Evolutionary conservation across 257 asterid genomes (phyloP), one percentile per base, ranked within the genome.

Genomic region (Jacaranda copaia): DNA sequence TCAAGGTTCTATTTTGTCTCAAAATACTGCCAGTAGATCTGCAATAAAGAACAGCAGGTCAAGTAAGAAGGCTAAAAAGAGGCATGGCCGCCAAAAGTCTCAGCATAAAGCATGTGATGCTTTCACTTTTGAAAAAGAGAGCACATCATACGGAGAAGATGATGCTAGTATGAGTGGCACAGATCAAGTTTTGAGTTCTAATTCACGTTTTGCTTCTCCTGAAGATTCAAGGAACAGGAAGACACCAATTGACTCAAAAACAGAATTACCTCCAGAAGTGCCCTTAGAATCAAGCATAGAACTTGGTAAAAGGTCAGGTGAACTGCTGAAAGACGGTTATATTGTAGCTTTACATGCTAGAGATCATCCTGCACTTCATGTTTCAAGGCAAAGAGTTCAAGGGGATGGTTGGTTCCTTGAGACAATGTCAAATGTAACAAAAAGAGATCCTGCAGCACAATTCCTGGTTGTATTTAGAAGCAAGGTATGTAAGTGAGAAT

Each of bases 401-500:
- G 91, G 91, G 8, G 92, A 92, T 68, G 91, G 90, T 46, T 89
- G 95, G 95, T 88, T 89, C 88, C 91, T 96, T 39, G 99, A 96
- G 77, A 84, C 98, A 14, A 75, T 89, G 88, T 81, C 97, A 20
- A 89, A 87, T 81, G 93, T 93, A 19, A 85, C 97, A 60, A 93
- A 89, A 89, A 92, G 97, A 83, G 99, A 96, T 86, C 99, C 99
- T 72, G 97, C 98, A 39, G 94, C 99, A 73, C 99, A 96, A 83
- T 93, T 96, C 84, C 93, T 96, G 56, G 93, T 93, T 72, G 99
- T 87, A 61, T 85, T 85, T 81, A 87, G 94, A 78, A 89, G 86
- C 93, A 92, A 93, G 99, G 99, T 93, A 49, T 67, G 87, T 80
- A 18, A 35, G 73, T 72, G 15, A 70, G 12, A 55, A 70, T 14